Percentiles rank a stretch among this genome's conserved stretches.
These are phyloP conservation scores for Psilocybe tampanensis DNA, from an alignment of 768 basidiomycete species.

Conservation along the genomic window DNA sequence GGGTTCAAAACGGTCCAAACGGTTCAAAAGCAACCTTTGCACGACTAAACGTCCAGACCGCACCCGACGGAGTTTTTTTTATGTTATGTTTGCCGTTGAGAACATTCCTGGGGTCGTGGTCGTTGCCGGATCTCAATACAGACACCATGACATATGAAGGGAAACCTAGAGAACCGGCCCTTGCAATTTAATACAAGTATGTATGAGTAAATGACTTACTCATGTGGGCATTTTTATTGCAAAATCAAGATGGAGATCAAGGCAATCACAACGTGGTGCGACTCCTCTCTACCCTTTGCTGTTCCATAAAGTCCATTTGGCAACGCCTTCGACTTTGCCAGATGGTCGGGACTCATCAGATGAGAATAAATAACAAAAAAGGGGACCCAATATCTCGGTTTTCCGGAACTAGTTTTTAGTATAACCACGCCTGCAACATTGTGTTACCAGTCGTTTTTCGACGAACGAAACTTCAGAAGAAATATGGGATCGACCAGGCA, in stretches of 20 bases:
- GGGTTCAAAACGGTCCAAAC: neutral
- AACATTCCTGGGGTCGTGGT: neutral
- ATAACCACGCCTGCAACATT: neutral
- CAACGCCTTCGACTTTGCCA: neutral
- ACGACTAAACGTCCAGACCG: neutral
- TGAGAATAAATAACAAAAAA: neutral
- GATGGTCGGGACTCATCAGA: neutral
- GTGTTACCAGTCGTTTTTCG: neutral
- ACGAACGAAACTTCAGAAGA: no score
- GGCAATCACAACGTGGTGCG: constrained; percentile 9
- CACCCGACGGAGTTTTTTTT: neutral
- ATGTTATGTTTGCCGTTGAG: neutral
- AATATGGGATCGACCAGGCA: no score
- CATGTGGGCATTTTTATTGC: constrained; percentile 7
- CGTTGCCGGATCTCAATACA: constrained; percentile 6
- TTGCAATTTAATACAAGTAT: neutral
- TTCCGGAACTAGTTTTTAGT: neutral
- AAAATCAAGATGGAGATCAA: constrained; percentile 2
- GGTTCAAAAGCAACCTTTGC: no score
- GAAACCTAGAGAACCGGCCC: neutral
- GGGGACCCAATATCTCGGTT: neutral
- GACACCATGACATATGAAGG: constrained; percentile 1
- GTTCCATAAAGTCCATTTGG: neutral
- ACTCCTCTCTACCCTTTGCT: neutral
- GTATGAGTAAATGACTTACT: constrained; percentile 3